Conservation (phyloP, 164 flowering plant genomes). For the Stephania yunnanensis region DNA sequence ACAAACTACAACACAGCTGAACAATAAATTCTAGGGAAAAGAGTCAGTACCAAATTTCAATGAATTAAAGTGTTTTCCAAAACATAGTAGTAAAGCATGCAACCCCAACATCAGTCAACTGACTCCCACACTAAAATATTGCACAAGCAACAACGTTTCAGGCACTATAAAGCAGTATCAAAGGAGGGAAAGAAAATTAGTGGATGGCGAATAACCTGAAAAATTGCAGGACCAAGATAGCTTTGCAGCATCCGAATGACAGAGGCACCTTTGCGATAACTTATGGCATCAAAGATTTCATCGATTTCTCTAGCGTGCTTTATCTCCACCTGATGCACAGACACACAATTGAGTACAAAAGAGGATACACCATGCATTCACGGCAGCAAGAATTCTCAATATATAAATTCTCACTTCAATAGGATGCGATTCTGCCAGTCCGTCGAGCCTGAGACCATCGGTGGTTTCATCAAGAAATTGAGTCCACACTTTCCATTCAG, state of each 20-base stretch:
- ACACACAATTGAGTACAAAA: neutral
- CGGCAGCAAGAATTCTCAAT: neutral
- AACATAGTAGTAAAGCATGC: too few species aligned
- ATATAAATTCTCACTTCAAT: slow-evolving; percentile 55
- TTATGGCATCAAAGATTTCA: slow-evolving; percentile 96
- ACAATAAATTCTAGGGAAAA: neutral
- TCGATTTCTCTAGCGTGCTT: slow-evolving; percentile 82
- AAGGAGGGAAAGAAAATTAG: neutral
- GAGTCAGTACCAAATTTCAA: neutral
- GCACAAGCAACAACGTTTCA: too few species aligned
- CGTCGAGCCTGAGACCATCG: slow-evolving; percentile 86
- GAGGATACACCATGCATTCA: neutral
- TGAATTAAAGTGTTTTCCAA: neutral
- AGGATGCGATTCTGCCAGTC: slow-evolving; percentile 91
- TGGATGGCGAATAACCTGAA: slow-evolving; percentile 51
- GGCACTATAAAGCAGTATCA: neutral
- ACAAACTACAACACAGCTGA: neutral
- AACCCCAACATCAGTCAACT: neutral
- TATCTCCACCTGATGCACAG: slow-evolving; percentile 65
- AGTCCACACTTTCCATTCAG: slow-evolving; percentile 98
- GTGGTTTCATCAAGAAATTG: slow-evolving; percentile 85
- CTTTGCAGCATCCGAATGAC: slow-evolving; percentile 90
- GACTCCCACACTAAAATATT: neutral
- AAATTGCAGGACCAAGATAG: slow-evolving; percentile 80
- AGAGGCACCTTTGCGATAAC: slow-evolving; percentile 92